A percentile compares a stretch with the other conserved stretches of the same genome.
These are phyloP conservation scores for Suillus decipiens DNA, from an alignment of 768 basidiomycete genomes.

Conservation along the genomic window DNA sequence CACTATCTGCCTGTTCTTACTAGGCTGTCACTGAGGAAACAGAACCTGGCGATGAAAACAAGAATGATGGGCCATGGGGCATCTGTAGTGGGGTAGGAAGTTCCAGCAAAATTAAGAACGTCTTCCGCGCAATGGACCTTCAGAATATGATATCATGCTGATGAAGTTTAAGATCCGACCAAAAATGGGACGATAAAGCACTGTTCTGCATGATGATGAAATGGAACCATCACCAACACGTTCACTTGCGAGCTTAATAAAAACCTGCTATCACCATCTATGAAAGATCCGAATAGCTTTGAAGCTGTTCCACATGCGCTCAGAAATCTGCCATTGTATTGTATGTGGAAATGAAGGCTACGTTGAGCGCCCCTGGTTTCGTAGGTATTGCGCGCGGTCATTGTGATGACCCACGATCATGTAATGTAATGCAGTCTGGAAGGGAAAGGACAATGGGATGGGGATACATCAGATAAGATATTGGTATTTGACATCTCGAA, in stretches of 20 bases:
- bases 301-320: conserved; percentile 1
- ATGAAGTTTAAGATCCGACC: background rate
- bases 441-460: background rate
- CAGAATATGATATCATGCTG: background rate
- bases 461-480: background rate
- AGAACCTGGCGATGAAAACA: background rate
- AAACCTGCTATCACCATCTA: background rate
- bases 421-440: background rate
- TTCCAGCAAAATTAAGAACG: background rate
- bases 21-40: too few species aligned
- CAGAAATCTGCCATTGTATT: background rate
- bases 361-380: background rate
- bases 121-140: background rate
- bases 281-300: conserved; percentile 5
- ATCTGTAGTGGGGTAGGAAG: background rate
- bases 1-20: background rate
- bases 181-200: background rate
- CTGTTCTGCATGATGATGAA: background rate
- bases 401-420: background rate
- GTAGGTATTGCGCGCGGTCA: background rate
- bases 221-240: background rate
- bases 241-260: background rate
- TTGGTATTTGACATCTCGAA: too few species aligned
- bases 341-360: background rate
- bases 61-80: background rate